Evolutionary conservation across 768 basidiomycete genomes (phyloP).

Genomic region (Tephrocybe sp.): DNA sequence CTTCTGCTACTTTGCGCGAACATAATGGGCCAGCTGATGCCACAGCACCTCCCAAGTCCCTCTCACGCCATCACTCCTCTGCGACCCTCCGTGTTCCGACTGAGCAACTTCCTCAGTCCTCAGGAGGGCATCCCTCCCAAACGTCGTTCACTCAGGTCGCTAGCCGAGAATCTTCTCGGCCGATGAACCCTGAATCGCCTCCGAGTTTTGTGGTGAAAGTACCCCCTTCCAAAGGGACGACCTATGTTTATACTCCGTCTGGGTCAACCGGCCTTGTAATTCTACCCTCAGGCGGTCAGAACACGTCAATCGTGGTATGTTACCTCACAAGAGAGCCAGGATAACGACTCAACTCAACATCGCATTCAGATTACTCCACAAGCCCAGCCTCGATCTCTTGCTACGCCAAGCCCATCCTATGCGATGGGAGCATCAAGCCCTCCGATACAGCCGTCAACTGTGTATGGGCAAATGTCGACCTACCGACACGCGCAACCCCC

Average conservation of each 20-base stretch:
- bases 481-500: too few species aligned
- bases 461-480: too few species aligned
- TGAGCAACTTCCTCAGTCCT: too few species aligned
- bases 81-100: neutral
- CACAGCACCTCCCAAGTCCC: neutral
- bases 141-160: too few species aligned
- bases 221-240: neutral
- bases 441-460: neutral
- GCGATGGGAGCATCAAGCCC: neutral
- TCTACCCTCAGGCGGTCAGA: slow-evolving; percentile 5
- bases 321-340: neutral
- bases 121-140: too few species aligned
- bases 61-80: slow-evolving; percentile 4
- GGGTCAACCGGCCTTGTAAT: slow-evolving; percentile 11
- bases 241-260: slow-evolving; percentile 11
- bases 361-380: neutral
- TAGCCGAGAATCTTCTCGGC: neutral
- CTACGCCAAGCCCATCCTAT: neutral
- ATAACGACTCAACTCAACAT: neutral
- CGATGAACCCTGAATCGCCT: neutral
- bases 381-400: neutral
- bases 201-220: slow-evolving; percentile 4
- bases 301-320: slow-evolving; percentile 10
- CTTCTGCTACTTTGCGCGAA: neutral
- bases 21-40: neutral